Evolutionary conservation across 2,329 filamentous ascomycete genomes (phyloP).

Genomic region (Cytospora schulzeri): DNA sequence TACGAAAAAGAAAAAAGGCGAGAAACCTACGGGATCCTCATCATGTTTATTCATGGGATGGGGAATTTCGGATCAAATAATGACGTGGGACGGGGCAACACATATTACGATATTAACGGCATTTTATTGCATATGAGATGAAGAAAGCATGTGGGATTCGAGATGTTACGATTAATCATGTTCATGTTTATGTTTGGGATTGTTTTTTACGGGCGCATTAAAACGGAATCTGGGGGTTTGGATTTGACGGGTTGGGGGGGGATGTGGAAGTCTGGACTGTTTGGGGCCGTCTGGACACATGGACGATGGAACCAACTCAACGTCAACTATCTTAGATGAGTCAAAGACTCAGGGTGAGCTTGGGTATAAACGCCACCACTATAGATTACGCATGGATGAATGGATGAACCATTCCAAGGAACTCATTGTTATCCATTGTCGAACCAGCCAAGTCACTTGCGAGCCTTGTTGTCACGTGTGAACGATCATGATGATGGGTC

Average conservation of each 20-base stretch:
- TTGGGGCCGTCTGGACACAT: neutral
- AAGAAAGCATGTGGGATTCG: neutral
- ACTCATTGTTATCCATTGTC: neutral
- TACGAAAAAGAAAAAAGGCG: too few species aligned
- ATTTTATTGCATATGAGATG: neutral
- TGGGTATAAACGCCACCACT: neutral
- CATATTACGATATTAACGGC: neutral
- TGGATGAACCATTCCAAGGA: neutral
- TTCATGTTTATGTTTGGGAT: neutral
- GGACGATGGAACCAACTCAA: neutral
- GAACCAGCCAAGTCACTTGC: neutral
- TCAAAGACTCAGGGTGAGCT: neutral
- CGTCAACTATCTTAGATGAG: neutral
- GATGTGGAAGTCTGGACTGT: too few species aligned
- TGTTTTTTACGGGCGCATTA: neutral
- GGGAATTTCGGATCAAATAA: neutral
- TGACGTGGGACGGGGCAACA: neutral
- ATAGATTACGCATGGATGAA: neutral
- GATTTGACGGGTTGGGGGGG: too few species aligned
- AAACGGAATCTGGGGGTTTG: neutral
- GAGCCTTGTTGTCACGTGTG: neutral
- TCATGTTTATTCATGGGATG: neutral
- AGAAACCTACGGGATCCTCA: too few species aligned
- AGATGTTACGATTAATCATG: neutral
- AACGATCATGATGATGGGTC: neutral